Conservation (phyloP, 306 rosid species). For the Castanea mollissima region DNA sequence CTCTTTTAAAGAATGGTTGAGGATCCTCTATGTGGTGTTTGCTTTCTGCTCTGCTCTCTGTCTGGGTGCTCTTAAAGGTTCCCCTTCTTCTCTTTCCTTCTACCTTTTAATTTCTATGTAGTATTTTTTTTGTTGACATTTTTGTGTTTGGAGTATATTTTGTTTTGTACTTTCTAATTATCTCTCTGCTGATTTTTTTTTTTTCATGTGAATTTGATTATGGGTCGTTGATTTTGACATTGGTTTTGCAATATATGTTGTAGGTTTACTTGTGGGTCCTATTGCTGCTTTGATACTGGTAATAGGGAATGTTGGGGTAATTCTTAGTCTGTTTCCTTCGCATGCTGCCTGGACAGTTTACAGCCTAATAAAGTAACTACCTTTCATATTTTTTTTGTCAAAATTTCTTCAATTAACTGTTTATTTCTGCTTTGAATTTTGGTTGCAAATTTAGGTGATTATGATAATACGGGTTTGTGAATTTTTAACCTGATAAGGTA, state of each 20-base stretch:
- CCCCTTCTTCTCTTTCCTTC: constrained; percentile 11
- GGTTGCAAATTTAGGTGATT: background rate
- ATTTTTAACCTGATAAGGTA: background rate
- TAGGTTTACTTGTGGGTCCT: constrained; percentile 78
- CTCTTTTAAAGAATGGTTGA: constrained; percentile 35
- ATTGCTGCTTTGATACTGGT: constrained; percentile 63
- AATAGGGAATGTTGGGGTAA: constrained; percentile 62
- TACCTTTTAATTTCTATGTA: background rate
- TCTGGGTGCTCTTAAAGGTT: constrained; percentile 80
- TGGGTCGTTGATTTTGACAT: constrained; percentile 28
- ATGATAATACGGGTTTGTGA: constrained; percentile 9
- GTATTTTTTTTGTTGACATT: background rate
- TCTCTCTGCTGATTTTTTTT: constrained; percentile 6
- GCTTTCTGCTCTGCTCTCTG: constrained; percentile 65
- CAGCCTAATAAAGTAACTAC: constrained; percentile 52
- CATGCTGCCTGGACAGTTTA: constrained; percentile 79
- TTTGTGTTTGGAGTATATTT: background rate
- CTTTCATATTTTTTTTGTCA: background rate
- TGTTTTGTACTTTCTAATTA: background rate
- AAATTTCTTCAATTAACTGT: background rate
- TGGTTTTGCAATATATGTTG: constrained; percentile 15
- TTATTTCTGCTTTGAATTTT: background rate
- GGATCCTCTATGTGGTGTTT: constrained; percentile 50
- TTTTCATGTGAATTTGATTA: constrained; percentile 13
- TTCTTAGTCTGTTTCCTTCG: constrained; percentile 68